A percentile compares a stretch with the other conserved stretches of the same genome.
phyloP scores from a whole-genome alignment of 345 rosid genomes.

The Eucalyptus tenuipes region DNA sequence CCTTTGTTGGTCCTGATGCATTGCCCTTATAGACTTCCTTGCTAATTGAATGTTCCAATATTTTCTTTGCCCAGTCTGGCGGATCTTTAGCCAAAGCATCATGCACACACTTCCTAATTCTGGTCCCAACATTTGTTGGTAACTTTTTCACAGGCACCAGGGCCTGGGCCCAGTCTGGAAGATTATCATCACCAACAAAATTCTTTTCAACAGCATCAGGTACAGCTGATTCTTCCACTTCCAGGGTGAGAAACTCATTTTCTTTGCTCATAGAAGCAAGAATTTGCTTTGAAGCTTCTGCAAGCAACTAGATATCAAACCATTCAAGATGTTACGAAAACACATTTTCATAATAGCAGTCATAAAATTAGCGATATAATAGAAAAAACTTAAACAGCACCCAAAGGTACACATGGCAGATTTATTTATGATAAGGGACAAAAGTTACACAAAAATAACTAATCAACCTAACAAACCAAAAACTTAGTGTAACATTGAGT shows the following conservation, averaged over 20 bases:
- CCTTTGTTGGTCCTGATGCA: slow-evolving; percentile 99
- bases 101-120: slow-evolving; percentile 87
- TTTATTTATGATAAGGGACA: background rate
- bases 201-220: slow-evolving; percentile 35
- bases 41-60: slow-evolving; percentile 83
- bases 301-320: slow-evolving; percentile 73
- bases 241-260: slow-evolving; percentile 46
- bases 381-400: background rate
- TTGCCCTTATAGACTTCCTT: slow-evolving; percentile 97
- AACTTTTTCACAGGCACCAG: slow-evolving; percentile 88
- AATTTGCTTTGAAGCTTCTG: slow-evolving; percentile 78
- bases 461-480: background rate
- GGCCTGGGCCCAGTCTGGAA: slow-evolving; percentile 83
- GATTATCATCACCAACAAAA: slow-evolving; percentile 27
- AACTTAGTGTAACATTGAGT: background rate
- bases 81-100: slow-evolving; percentile 74
- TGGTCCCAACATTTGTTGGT: slow-evolving; percentile 97
- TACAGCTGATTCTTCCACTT: slow-evolving; percentile 52
- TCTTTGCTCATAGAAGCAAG: slow-evolving; percentile 49
- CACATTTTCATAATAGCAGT: background rate
- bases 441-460: background rate
- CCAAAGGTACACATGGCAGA: background rate
- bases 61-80: slow-evolving; percentile 90
- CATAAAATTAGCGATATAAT: background rate
- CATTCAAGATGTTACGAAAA: background rate